These are phyloP conservation scores for Cryptosporidium canis DNA, from an alignment of 169 alveolate genomes.

Conservation along the genomic window DNA sequence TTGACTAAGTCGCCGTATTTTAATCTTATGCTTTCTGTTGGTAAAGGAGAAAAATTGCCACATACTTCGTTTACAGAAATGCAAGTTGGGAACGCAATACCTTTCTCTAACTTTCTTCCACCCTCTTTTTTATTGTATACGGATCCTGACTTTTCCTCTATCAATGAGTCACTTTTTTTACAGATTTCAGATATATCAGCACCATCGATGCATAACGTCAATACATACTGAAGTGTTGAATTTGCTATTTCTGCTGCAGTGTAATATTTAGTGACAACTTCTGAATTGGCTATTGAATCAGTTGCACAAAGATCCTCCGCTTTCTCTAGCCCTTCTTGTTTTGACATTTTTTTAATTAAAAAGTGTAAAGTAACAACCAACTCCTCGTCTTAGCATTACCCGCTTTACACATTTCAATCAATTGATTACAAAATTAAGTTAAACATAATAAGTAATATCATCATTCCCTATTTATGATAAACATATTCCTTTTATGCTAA, in stretches of 20 bases:
- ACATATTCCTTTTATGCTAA: too few relatives aligned
- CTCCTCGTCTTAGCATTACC: not conserved
- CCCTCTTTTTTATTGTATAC: slow-evolving; percentile 77
- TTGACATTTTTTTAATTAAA: not conserved
- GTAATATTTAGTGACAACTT: slow-evolving; percentile 83
- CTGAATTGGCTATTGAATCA: slow-evolving; percentile 75
- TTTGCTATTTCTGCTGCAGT: slow-evolving; percentile 84
- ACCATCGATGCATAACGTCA: slow-evolving; percentile 79
- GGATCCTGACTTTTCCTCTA: slow-evolving; percentile 77
- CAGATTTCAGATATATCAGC: slow-evolving; percentile 84
- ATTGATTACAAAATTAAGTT: too few relatives aligned
- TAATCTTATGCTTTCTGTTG: slow-evolving; percentile 79
- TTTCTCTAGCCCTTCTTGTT: not conserved
- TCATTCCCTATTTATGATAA: too few relatives aligned
- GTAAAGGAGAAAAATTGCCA: slow-evolving; percentile 92
- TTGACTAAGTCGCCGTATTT: slow-evolving; percentile 92
- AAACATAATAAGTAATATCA: too few relatives aligned
- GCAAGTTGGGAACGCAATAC: slow-evolving; percentile 97
- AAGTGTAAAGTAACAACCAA: not conserved
- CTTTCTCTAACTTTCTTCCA: slow-evolving; percentile 90
- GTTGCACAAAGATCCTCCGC: not conserved
- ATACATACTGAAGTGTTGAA: slow-evolving; percentile 77
- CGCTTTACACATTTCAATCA: not conserved
- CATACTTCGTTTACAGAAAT: slow-evolving; percentile 93
- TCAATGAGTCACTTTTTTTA: slow-evolving; percentile 79